A percentile compares a stretch with the other conserved stretches of the same genome.
Evolutionary conservation across 306 rosid genomes (phyloP).

Genomic region (Mimosa bimucronata): DNA sequence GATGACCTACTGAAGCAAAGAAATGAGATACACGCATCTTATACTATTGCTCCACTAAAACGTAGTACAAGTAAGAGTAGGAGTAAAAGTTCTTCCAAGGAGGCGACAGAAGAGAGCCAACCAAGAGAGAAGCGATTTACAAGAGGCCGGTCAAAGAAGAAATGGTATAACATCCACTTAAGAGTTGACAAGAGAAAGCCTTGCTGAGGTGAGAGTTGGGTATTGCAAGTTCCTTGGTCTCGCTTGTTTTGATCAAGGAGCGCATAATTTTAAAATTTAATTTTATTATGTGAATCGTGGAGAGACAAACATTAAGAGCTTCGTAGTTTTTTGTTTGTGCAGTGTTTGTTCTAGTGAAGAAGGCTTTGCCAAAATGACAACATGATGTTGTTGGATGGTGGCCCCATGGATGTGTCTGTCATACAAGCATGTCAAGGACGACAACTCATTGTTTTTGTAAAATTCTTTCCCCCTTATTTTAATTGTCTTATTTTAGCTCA

Average conservation of each 20-base stretch:
- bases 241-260: conserved; percentile 24
- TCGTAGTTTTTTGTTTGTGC: conserved; percentile 37
- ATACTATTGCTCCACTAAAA: conserved; percentile 73
- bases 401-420: conserved; percentile 32
- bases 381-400: conserved; percentile 40
- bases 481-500: conserved; percentile 38
- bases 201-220: conserved; percentile 66
- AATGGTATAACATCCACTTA: conserved; percentile 87
- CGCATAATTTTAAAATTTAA: conserved; percentile 14
- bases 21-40: conserved; percentile 86
- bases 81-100: conserved; percentile 69
- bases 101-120: conserved; percentile 71
- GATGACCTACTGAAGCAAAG: conserved; percentile 90
- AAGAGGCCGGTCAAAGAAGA: conserved; percentile 84
- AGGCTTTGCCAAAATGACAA: conserved; percentile 39
- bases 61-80: conserved; percentile 75
- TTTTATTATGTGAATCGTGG: conserved; percentile 29
- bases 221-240: conserved; percentile 25
- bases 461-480: conserved; percentile 48
- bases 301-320: conserved; percentile 33
- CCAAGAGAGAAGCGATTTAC: conserved; percentile 65
- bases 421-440: conserved; percentile 49
- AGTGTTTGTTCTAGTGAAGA: conserved; percentile 44
- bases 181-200: conserved; percentile 94
- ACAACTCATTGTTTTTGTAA: conserved; percentile 65